Evolutionary conservation across 73 alveolate genomes (phyloP).

Genomic region (Tetrahymena thermophila): DNA sequence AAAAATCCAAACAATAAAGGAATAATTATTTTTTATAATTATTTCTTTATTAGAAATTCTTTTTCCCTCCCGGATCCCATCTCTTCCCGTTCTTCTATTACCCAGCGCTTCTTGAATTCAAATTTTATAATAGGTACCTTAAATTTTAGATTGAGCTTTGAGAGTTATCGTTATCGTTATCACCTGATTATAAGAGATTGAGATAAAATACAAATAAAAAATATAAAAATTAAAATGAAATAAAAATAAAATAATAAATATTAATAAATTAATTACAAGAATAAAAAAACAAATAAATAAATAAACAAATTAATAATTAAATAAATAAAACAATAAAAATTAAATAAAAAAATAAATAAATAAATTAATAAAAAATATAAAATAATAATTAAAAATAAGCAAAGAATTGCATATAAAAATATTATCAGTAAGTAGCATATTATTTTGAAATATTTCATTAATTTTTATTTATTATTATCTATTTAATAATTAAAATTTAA

Average conservation of each 20-base stretch:
- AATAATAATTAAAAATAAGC: no score
- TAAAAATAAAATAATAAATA: neutral
- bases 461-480: no score
- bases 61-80: neutral
- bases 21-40: neutral
- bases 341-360: neutral
- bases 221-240: neutral
- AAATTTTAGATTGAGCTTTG: neutral
- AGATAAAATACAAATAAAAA: neutral
- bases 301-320: no score
- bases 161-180: neutral
- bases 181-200: neutral
- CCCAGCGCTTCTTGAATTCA: conserved; percentile 3
- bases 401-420: no score
- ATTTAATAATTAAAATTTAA: no score
- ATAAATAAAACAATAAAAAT: no score
- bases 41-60: neutral
- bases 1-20: neutral
- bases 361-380: neutral
- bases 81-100: conserved; percentile 1
- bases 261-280: neutral
- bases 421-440: no score
- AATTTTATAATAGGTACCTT: neutral
- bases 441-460: no score
- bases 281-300: neutral